These are phyloP conservation scores for Xylariaceae sp. DNA, from an alignment of 2,329 filamentous ascomycete species.

Conservation along the genomic window DNA sequence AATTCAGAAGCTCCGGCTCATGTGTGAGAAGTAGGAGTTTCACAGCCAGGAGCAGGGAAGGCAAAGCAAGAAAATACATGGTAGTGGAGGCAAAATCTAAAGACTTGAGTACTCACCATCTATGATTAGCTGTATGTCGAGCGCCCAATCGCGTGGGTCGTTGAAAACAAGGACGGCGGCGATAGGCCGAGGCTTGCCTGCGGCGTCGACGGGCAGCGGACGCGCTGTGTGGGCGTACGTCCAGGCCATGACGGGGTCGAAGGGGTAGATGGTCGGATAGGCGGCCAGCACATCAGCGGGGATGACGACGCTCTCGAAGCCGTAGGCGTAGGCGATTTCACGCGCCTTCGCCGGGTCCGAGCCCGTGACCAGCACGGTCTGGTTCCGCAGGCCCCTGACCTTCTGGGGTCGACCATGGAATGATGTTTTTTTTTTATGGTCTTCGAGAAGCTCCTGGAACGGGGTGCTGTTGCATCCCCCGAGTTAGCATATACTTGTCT, in stretches of 20 bases:
- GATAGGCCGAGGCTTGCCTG: constrained; percentile 55
- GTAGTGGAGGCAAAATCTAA: no score
- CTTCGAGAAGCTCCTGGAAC: constrained; percentile 55
- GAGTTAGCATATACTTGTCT: no score
- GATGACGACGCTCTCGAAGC: constrained; percentile 75
- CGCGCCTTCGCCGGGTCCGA: constrained; percentile 61
- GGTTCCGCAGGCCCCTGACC: constrained; percentile 45
- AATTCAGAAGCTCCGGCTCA: no score
- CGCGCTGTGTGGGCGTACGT: constrained; percentile 53
- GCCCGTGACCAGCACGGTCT: constrained; percentile 68
- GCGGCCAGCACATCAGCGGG: constrained; percentile 75
- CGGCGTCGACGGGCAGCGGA: constrained; percentile 42
- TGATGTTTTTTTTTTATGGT: constrained; percentile 3
- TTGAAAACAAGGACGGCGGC: constrained; percentile 93
- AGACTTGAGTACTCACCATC: no score
- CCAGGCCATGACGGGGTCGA: constrained; percentile 57
- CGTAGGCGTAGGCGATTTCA: constrained; percentile 67
- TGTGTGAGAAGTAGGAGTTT: no score
- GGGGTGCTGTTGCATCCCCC: no score
- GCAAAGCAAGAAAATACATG: no score
- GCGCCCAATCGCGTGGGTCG: constrained; percentile 91
- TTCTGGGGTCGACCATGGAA: no score
- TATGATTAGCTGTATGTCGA: constrained; percentile 76
- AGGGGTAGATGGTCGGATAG: constrained; percentile 75
- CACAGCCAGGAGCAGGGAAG: no score